Conservation (phyloP, 2,329 filamentous ascomycete species). For the Lasiodiplodia sp. region DNA sequence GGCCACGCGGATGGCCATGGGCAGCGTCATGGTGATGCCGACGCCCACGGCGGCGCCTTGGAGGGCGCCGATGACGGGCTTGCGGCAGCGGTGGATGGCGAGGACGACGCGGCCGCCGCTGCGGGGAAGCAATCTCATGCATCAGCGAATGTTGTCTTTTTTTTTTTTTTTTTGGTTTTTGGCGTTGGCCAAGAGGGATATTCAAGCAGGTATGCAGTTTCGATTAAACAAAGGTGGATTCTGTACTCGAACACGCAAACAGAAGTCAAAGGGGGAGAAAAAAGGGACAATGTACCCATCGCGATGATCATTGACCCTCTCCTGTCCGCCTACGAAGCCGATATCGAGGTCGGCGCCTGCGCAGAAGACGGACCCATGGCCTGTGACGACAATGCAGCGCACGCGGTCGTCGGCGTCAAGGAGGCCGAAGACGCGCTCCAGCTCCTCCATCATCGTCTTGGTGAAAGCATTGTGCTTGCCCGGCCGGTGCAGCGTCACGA, state of each 20-base stretch:
- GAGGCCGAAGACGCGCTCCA: constrained; percentile 61
- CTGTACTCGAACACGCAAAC: too few relatives aligned
- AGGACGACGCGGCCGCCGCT: constrained; percentile 57
- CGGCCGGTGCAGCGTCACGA: constrained; percentile 71
- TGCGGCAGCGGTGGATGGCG: constrained; percentile 64
- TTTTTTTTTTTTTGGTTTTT: background rate
- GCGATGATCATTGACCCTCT: constrained; percentile 57
- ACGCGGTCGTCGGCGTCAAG: constrained; percentile 64
- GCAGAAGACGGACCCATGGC: constrained; percentile 60
- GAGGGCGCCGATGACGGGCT: constrained; percentile 63
- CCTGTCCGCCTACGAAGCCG: constrained; percentile 55
- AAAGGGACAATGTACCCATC: constrained; percentile 54
- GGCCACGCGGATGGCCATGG: constrained; percentile 62
- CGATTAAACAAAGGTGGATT: background rate
- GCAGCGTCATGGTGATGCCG: constrained; percentile 66
- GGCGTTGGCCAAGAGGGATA: background rate
- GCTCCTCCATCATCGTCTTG: constrained; percentile 66
- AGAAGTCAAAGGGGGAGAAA: background rate
- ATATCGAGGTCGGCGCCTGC: constrained; percentile 64
- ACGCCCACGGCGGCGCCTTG: constrained; percentile 65
- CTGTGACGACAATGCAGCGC: constrained; percentile 63
- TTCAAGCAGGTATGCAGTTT: background rate
- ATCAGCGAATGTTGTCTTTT: background rate
- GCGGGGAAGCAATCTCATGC: background rate
- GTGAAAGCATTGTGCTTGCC: constrained; percentile 75